Conservation (phyloP, 768 basidiomycete genomes). For the Terana coerulea region DNA sequence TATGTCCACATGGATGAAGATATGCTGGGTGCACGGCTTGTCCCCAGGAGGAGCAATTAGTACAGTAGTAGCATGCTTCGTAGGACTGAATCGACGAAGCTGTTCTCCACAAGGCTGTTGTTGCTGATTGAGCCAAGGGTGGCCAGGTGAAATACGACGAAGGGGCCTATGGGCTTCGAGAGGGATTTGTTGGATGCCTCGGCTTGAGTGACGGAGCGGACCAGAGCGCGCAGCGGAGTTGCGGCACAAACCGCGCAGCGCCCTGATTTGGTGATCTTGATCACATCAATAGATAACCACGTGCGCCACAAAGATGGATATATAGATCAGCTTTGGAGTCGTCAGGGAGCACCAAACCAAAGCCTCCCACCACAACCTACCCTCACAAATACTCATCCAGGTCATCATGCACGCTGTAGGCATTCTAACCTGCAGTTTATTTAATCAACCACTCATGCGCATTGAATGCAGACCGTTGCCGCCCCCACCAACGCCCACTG, state of each 20-base stretch:
- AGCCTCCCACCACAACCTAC: constrained; percentile 4
- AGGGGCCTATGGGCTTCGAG: too few species aligned
- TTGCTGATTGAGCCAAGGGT: too few species aligned
- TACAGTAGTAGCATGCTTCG: too few species aligned
- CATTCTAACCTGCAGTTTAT: constrained; percentile 5
- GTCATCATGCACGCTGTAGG: constrained; percentile 40
- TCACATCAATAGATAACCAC: constrained; percentile 6
- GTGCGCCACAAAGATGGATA: constrained; percentile 13
- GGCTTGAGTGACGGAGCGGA: too few species aligned
- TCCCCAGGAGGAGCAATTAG: too few species aligned
- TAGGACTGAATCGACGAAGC: too few species aligned
- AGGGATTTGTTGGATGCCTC: too few species aligned
- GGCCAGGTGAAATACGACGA: too few species aligned
- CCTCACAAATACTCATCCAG: not conserved
- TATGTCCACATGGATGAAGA: too few species aligned
- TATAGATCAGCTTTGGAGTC: not conserved
- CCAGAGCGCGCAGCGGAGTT: too few species aligned
- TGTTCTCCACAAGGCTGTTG: too few species aligned
- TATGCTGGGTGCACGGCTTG: too few species aligned
- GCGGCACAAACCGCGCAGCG: not conserved
- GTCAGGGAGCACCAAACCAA: not conserved
- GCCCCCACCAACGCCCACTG: constrained; percentile 44
- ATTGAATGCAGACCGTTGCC: constrained; percentile 14
- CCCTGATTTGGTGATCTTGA: not conserved
- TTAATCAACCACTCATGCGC: not conserved